A percentile compares a stretch with the other conserved stretches of the same genome.
These are phyloP conservation scores for Trichoderma hamatum DNA, from an alignment of 2,329 filamentous ascomycete species.

Conservation along the genomic window DNA sequence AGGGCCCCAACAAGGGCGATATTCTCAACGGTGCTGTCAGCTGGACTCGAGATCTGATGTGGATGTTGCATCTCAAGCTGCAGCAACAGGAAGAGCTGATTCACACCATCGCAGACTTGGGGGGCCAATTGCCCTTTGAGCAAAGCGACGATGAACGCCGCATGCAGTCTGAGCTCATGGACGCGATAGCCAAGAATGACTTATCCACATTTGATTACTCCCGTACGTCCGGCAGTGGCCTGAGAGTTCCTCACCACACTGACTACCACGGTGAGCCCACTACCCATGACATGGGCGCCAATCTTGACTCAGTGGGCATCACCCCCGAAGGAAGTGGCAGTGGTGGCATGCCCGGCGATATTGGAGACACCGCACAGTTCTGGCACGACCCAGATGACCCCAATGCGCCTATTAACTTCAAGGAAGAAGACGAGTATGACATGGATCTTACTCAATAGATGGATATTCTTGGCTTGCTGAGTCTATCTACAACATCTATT, in stretches of 20 bases:
- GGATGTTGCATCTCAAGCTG: slow-evolving; percentile 88
- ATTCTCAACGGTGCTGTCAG: slow-evolving; percentile 96
- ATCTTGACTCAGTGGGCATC: slow-evolving; percentile 43
- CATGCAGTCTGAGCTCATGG: slow-evolving; percentile 91
- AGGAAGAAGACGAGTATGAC: slow-evolving; percentile 91
- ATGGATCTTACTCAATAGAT: slow-evolving; percentile 67
- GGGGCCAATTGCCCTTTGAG: slow-evolving; percentile 77
- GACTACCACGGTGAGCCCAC: slow-evolving; percentile 84
- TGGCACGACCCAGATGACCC: slow-evolving; percentile 73
- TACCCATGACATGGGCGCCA: slow-evolving; percentile 46
- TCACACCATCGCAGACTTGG: slow-evolving; percentile 71
- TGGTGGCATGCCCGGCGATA: slow-evolving; percentile 47
- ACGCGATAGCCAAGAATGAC: slow-evolving; percentile 82
- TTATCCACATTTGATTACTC: slow-evolving; percentile 79
- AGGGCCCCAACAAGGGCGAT: slow-evolving; percentile 97
- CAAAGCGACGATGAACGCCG: slow-evolving; percentile 89
- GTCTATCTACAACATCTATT: neutral
- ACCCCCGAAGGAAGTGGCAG: slow-evolving; percentile 46
- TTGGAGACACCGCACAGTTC: slow-evolving; percentile 58
- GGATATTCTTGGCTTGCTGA: neutral
- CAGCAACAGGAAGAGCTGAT: slow-evolving; percentile 88
- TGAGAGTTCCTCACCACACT: slow-evolving; percentile 91
- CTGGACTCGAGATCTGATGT: slow-evolving; percentile 98
- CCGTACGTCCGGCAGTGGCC: slow-evolving; percentile 77
- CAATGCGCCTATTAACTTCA: slow-evolving; percentile 71